Evolutionary conservation across 2,329 filamentous ascomycete genomes (phyloP).

Genomic region (Microcyclosporella mali): DNA sequence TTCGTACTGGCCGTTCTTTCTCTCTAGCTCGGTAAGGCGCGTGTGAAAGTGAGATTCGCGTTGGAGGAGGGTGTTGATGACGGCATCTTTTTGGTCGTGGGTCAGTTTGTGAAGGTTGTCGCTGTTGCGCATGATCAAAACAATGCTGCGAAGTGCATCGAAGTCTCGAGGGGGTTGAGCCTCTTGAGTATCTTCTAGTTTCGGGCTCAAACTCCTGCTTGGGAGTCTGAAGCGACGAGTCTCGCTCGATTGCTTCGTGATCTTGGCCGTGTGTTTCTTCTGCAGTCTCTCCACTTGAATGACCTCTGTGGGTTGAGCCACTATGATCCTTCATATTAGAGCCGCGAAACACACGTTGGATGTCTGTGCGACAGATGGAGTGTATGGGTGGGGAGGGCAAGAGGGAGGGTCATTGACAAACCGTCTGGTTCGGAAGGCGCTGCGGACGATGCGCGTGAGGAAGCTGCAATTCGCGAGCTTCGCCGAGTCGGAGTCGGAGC

Average conservation of each 20-base stretch:
- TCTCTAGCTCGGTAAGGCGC: conserved; percentile 3
- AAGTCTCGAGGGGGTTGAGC: not conserved
- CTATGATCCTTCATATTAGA: not conserved
- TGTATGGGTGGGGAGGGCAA: not conserved
- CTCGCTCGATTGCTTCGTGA: conserved; percentile 2
- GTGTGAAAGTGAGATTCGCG: conserved; percentile 3
- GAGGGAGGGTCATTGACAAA: conserved; percentile 1
- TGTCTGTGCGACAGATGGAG: not conserved
- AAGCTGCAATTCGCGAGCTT: conserved; percentile 3
- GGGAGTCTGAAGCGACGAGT: not conserved
- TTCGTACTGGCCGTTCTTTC: not conserved
- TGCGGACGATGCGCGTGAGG: conserved; percentile 4
- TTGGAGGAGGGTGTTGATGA: conserved; percentile 10
- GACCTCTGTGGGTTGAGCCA: not conserved
- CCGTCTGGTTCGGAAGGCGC: not conserved
- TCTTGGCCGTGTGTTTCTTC: not conserved
- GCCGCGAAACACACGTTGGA: not conserved
- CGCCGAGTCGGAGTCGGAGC: not conserved
- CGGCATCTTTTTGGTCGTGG: conserved; percentile 12
- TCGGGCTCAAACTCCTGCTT: not conserved
- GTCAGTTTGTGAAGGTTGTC: conserved; percentile 12
- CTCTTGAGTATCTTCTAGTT: not conserved
- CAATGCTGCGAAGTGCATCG: not conserved
- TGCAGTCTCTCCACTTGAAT: not conserved
- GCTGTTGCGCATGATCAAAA: conserved; percentile 5